Conservation (phyloP, 768 basidiomycete species). For the Russula compacta region DNA sequence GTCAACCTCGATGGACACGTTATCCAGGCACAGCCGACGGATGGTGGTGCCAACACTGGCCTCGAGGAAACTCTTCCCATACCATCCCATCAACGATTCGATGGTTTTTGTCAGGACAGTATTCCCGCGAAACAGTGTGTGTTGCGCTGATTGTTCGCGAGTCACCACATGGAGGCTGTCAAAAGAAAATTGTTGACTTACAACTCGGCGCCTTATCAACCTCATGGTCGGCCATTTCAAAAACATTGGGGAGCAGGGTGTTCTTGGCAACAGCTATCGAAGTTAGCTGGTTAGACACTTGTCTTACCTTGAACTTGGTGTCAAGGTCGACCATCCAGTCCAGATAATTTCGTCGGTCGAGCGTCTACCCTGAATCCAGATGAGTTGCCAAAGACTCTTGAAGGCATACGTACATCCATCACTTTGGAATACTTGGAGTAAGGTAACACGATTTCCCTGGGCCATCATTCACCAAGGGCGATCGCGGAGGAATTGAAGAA, state of each 20-base stretch:
- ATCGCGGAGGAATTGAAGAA: conserved; percentile 21
- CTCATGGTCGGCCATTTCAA: conserved; percentile 59
- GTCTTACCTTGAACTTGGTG: conserved; percentile 55
- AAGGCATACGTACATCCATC: conserved; percentile 38
- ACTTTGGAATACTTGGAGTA: conserved; percentile 51
- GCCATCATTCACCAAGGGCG: not conserved
- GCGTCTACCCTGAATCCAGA: conserved; percentile 30
- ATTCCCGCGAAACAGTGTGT: conserved; percentile 65
- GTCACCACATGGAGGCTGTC: not conserved
- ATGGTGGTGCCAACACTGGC: conserved; percentile 66
- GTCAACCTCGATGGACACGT: conserved; percentile 76
- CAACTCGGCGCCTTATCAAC: conserved; percentile 60
- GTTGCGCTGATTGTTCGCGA: conserved; percentile 44
- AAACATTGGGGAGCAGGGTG: conserved; percentile 56
- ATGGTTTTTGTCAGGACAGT: conserved; percentile 49
- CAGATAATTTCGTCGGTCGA: conserved; percentile 53
- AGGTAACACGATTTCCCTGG: conserved; percentile 74
- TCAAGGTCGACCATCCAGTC: conserved; percentile 72
- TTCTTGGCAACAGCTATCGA: conserved; percentile 62
- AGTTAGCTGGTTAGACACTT: conserved; percentile 50
- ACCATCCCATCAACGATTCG: conserved; percentile 73
- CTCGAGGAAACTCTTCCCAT: conserved; percentile 74
- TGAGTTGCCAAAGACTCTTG: conserved; percentile 1
- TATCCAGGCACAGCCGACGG: conserved; percentile 60
- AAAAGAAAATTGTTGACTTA: conserved; percentile 29